A percentile compares a stretch with the other conserved stretches of the same genome.
Evolutionary conservation across 2,329 filamentous ascomycete species (phyloP).

Genomic region (Penicillium sp.): DNA sequence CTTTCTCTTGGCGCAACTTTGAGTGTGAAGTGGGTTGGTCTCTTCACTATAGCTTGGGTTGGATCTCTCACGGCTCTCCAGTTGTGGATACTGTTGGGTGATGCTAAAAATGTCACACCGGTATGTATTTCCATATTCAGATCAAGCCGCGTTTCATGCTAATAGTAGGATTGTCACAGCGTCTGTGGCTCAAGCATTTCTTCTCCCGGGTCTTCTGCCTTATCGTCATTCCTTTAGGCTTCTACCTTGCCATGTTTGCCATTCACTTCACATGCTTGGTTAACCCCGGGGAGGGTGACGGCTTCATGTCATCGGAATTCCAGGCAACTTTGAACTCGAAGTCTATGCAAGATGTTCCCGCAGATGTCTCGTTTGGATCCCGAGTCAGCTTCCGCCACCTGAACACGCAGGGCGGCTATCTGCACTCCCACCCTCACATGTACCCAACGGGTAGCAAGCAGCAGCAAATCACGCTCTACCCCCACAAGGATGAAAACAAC

Average conservation of each 20-base stretch:
- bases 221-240: slow-evolving; percentile 79
- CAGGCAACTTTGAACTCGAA: slow-evolving; percentile 96
- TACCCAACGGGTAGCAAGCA: slow-evolving; percentile 97
- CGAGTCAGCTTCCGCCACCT: slow-evolving; percentile 83
- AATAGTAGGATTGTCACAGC: slow-evolving; percentile 41
- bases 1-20: slow-evolving; percentile 83
- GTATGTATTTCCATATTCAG: slow-evolving; percentile 43
- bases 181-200: slow-evolving; percentile 90
- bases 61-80: slow-evolving; percentile 85
- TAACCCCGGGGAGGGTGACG: slow-evolving; percentile 95
- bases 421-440: slow-evolving; percentile 97
- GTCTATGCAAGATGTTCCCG: slow-evolving; percentile 90
- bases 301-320: slow-evolving; percentile 99
- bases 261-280: slow-evolving; percentile 92
- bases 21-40: slow-evolving; percentile 97
- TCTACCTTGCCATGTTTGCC: slow-evolving; percentile 96
- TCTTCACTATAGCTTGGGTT: slow-evolving; percentile 99
- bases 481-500: slow-evolving; percentile 99
- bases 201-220: slow-evolving; percentile 87
- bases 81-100: slow-evolving; percentile 91
- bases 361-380: slow-evolving; percentile 86
- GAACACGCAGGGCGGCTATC: slow-evolving; percentile 96
- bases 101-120: slow-evolving; percentile 78
- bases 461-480: slow-evolving; percentile 96
- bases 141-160: slow-evolving; percentile 15